Percentiles rank a stretch among this genome's conserved stretches.
phyloP scores from a whole-genome alignment of 2,329 filamentous ascomycete genomes.

The Chlorencoelia australis region DNA sequence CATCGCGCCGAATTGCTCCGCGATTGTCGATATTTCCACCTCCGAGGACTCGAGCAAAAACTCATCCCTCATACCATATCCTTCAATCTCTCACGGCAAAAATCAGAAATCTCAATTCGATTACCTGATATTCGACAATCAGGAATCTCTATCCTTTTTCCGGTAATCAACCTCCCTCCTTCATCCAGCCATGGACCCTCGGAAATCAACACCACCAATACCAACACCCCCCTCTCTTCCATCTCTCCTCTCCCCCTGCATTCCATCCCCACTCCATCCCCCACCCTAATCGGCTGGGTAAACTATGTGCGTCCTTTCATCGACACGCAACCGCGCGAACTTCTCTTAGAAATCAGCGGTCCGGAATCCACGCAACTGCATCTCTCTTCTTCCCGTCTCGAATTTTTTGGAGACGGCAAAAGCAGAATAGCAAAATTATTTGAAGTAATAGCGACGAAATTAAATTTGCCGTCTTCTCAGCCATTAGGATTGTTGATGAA shows the following conservation, averaged over 20 bases:
- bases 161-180: slow-evolving; percentile 30
- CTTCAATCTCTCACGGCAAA: slow-evolving; percentile 60
- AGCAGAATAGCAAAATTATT: slow-evolving; percentile 63
- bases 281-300: slow-evolving; percentile 43
- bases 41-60: slow-evolving; percentile 82
- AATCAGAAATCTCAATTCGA: slow-evolving; percentile 67
- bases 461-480: slow-evolving; percentile 54
- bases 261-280: not conserved
- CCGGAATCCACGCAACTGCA: slow-evolving; percentile 50
- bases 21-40: slow-evolving; percentile 87
- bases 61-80: slow-evolving; percentile 68
- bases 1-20: slow-evolving; percentile 71
- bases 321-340: slow-evolving; percentile 62
- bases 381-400: slow-evolving; percentile 39
- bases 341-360: slow-evolving; percentile 70
- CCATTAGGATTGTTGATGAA: slow-evolving; percentile 59
- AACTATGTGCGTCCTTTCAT: slow-evolving; percentile 77
- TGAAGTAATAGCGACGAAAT: slow-evolving; percentile 71
- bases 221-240: slow-evolving; percentile 21
- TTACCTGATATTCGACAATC: slow-evolving; percentile 84
- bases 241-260: slow-evolving; percentile 21
- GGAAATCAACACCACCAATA: slow-evolving; percentile 12
- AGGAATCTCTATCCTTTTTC: slow-evolving; percentile 57
- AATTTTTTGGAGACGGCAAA: slow-evolving; percentile 65
- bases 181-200: slow-evolving; percentile 21